Evolutionary conservation across 306 rosid species (phyloP).

Genomic region (Erythrophleum fordii): DNA sequence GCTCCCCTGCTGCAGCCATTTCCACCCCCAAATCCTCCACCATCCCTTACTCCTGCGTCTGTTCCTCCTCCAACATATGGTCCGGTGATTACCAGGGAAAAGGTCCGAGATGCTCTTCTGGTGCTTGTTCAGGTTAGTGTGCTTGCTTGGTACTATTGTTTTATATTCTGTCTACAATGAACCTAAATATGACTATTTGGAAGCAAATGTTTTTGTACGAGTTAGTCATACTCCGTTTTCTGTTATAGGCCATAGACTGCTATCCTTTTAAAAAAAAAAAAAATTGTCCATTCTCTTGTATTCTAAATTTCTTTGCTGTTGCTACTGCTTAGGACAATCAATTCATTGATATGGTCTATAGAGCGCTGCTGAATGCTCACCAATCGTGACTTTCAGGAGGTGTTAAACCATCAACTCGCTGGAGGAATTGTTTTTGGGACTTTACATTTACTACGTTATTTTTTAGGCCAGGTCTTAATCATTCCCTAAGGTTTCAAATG

Average conservation of each 20-base stretch:
- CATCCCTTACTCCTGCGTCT: constrained; percentile 60
- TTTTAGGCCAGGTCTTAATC: constrained; percentile 5
- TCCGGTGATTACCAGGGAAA: constrained; percentile 57
- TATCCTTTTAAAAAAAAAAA: too few relatives aligned
- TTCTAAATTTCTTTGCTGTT: constrained; percentile 34
- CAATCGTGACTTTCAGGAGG: constrained; percentile 45
- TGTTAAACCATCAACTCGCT: constrained; percentile 15
- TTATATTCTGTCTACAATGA: constrained; percentile 18
- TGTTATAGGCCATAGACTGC: not conserved
- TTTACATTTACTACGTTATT: constrained; percentile 25
- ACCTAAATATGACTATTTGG: constrained; percentile 12
- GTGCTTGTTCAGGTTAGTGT: constrained; percentile 67
- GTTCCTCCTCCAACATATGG: constrained; percentile 48
- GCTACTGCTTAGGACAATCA: constrained; percentile 60
- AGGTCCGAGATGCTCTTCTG: constrained; percentile 67
- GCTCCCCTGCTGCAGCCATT: constrained; percentile 65
- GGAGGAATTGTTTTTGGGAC: constrained; percentile 38
- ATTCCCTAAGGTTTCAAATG: not conserved
- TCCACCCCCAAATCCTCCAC: constrained; percentile 71
- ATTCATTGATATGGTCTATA: constrained; percentile 63
- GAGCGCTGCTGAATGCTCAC: constrained; percentile 65
- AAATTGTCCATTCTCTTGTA: not conserved
- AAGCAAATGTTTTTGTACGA: not conserved
- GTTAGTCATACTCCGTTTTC: not conserved
- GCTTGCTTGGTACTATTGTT: constrained; percentile 29